Percentiles rank a stretch among this genome's conserved stretches.
Conservation (phyloP, 1,284 basidiomycete genomes). For the Exobasidium cylindrosporum region DNA sequence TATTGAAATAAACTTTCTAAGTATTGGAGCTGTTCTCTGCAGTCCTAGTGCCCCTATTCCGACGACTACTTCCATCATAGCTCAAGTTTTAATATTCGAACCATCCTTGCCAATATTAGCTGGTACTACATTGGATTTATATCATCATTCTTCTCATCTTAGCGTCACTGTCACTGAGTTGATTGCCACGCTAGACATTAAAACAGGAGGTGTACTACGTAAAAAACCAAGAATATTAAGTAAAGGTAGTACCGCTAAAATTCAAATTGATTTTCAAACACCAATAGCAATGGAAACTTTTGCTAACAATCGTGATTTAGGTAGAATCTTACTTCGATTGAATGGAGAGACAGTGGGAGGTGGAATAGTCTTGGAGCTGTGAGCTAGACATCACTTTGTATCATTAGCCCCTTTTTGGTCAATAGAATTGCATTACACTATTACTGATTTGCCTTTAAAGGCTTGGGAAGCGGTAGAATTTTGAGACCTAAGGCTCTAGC, state of each 20-base stretch:
- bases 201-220: constrained; percentile 72
- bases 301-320: constrained; percentile 92
- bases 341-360: constrained; percentile 92
- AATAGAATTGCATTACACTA: not conserved
- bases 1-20: constrained; percentile 80
- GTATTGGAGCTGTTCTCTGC: constrained; percentile 84
- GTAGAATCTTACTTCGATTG: constrained; percentile 78
- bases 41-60: constrained; percentile 69
- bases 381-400: not conserved
- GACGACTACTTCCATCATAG: constrained; percentile 72
- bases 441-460: not conserved
- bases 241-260: constrained; percentile 77
- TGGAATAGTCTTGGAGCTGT: constrained; percentile 61
- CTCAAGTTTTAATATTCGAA: constrained; percentile 91
- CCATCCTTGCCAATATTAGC: constrained; percentile 81
- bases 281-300: constrained; percentile 67
- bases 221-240: constrained; percentile 75
- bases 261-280: constrained; percentile 63
- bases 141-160: constrained; percentile 88
- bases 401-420: no score
- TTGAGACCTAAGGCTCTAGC: constrained; percentile 42
- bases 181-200: constrained; percentile 71
- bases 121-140: constrained; percentile 77
- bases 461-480: constrained; percentile 13
- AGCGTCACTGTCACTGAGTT: constrained; percentile 82